These are phyloP conservation scores for Linum lewisii DNA, from an alignment of 345 rosid genomes.

Conservation along the genomic window DNA sequence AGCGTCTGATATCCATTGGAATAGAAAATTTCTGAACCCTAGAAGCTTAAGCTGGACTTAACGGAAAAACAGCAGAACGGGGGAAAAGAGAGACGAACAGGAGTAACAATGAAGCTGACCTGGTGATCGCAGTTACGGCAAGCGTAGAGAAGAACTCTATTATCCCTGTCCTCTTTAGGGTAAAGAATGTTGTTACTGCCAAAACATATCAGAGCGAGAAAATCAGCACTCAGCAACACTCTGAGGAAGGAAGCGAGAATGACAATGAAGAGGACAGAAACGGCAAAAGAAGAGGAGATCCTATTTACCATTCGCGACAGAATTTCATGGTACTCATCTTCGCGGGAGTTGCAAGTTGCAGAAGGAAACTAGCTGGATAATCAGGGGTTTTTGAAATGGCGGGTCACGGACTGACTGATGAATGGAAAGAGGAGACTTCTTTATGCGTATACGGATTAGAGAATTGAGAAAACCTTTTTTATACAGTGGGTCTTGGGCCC, in stretches of 20 bases:
- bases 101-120: constrained; percentile 18
- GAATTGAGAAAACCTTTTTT: too few relatives aligned
- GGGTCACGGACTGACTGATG: background rate
- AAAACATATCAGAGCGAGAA: background rate
- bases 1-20: too few relatives aligned
- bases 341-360: background rate
- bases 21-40: background rate
- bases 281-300: background rate
- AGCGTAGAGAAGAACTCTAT: constrained; percentile 56
- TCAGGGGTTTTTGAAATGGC: background rate
- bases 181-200: constrained; percentile 71
- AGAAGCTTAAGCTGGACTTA: background rate
- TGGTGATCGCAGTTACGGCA: constrained; percentile 88
- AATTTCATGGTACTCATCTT: constrained; percentile 86
- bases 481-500: too few relatives aligned
- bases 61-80: background rate
- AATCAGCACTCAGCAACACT: background rate
- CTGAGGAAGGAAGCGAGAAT: background rate
- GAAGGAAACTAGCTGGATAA: background rate
- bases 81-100: background rate
- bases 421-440: too few relatives aligned
- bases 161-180: constrained; percentile 57
- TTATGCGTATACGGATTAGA: too few relatives aligned
- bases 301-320: constrained; percentile 65
- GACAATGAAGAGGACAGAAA: background rate